These are phyloP conservation scores for Teratosphaeria gauchensis DNA, from an alignment of 2,329 filamentous ascomycete species.

Conservation along the genomic window DNA sequence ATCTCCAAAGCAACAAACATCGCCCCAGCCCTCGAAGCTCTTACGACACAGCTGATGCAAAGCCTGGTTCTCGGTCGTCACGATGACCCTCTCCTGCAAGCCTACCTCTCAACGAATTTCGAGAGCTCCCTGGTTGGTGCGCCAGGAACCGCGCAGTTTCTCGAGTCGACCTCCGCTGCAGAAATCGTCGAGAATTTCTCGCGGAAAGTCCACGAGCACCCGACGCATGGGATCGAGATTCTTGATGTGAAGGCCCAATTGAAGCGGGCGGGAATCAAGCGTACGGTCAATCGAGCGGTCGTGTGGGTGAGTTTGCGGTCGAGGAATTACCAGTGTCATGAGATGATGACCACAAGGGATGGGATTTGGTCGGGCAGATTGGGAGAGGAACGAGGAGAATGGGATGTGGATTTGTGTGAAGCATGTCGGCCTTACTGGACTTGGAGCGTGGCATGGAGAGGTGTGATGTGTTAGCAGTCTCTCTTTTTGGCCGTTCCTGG, in stretches of 20 bases:
- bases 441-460: not conserved
- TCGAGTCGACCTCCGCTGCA: not conserved
- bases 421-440: not conserved
- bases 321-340: not conserved
- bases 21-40: not conserved
- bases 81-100: not conserved
- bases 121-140: not conserved
- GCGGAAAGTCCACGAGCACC: not conserved
- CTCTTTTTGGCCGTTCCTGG: too few relatives aligned
- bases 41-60: not conserved
- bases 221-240: not conserved
- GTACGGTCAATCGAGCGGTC: not conserved
- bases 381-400: not conserved
- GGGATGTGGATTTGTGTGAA: not conserved
- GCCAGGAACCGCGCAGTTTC: not conserved
- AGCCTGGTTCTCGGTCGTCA: not conserved
- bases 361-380: not conserved
- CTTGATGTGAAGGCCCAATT: not conserved
- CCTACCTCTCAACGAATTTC: not conserved
- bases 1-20: not conserved
- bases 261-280: not conserved
- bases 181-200: not conserved
- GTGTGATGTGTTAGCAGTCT: not conserved
- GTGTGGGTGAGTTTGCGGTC: not conserved
- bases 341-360: not conserved